Evolutionary conservation across 441 rosid species (phyloP), one percentile per base, ranked within the genome.

Genomic region (Euphorbia schlechtendalii): DNA sequence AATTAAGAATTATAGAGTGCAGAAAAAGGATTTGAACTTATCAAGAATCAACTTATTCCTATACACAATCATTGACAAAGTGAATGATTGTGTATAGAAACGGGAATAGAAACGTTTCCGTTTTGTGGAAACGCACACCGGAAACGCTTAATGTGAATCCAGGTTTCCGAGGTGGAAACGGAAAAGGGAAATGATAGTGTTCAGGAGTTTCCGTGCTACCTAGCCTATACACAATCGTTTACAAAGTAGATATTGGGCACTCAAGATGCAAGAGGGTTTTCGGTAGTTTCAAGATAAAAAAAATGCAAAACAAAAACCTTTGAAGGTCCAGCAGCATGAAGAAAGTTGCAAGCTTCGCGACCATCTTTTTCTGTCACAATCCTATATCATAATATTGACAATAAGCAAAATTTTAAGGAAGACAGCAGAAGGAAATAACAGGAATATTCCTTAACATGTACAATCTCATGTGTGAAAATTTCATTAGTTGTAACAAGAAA

Each of bases 301-400:
- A n/a, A n/a, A n/a, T n/a, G n/a, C n/a, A n/a, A 15, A 4, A 8
- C 48, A 57, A 56, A 69, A 69, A 91, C 99, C 92, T 91, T 94
- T 55, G 96, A 78, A 72, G 99, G 98, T 51, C 99, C 99, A 71
- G 89, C 91, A 69, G 88, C 86, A 75, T 95, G 99, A 82, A 95
- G 94, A 74, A 76, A 76, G 61, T 84, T 88, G 75, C 99, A 95
- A 73, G 96, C 99, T 81, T 88, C 86, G 70, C 85, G 80, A 25
- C 98, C 99, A 79, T 95, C 97, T 62, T 69, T 76, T 78, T 95
- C 96, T 51, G 90, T 78, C 60, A 55, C 73, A 72, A 95, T 95
- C 83, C 99, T 95, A 80, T 68, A 56, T 18, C 72, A 17, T 70
- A 67, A 52, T 59, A 51, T 72, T 69, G 52, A 63, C 18, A 55